Evolutionary conservation across 805 yeast genomes (phyloP).

Genomic region (Ogataea neopini): DNA sequence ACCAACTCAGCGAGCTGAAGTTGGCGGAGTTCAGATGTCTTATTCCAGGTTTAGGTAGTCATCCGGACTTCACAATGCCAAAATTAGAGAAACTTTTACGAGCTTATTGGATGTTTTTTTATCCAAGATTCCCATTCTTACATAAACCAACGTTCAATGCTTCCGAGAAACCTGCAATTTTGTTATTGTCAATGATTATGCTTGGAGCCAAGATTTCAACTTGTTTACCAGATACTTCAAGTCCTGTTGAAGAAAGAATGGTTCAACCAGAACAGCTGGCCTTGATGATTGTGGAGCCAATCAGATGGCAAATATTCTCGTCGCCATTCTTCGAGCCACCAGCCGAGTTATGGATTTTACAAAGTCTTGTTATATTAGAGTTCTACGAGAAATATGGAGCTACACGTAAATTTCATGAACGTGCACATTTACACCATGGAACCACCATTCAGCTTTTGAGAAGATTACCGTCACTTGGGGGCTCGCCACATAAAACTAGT

Average conservation of each 20-base stretch:
- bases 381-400: constrained; percentile 76
- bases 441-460: constrained; percentile 77
- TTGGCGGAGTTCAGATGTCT: constrained; percentile 25
- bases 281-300: constrained; percentile 51
- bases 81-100: constrained; percentile 34
- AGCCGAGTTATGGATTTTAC: constrained; percentile 73
- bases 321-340: constrained; percentile 77
- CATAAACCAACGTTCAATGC: constrained; percentile 62
- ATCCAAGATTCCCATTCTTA: constrained; percentile 58
- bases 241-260: constrained; percentile 24
- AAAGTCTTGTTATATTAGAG: constrained; percentile 71
- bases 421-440: constrained; percentile 86
- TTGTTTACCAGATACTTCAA: constrained; percentile 31
- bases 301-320: constrained; percentile 70
- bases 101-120: constrained; percentile 59
- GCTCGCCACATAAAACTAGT: constrained; percentile 50
- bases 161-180: constrained; percentile 45
- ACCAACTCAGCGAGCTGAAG: constrained; percentile 20
- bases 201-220: constrained; percentile 48
- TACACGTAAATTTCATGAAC: constrained; percentile 68
- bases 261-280: constrained; percentile 41
- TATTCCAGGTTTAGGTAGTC: constrained; percentile 29
- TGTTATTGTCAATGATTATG: constrained; percentile 55
- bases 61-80: constrained; percentile 31
- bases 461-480: constrained; percentile 75